Evolutionary conservation across 2,329 filamentous ascomycete species (phyloP), one percentile per base, ranked within the genome.

Genomic region (Aureobasidium musti): DNA sequence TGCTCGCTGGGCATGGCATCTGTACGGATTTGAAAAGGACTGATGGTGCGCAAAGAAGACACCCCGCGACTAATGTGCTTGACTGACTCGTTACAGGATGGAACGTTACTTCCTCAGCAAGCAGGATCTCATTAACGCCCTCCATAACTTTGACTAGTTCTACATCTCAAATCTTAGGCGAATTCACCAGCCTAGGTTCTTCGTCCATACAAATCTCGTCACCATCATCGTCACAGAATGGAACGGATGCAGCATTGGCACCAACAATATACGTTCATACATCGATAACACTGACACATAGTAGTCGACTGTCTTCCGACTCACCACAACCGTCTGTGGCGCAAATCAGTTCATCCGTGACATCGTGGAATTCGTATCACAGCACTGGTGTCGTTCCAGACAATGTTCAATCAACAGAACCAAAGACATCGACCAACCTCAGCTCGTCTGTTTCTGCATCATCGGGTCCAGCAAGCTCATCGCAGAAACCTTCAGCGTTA

Each of bases 361-460:
- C 45, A 10, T 52, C 33, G 17, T 30, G 45, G 23, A 11, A 21
- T 10, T 10, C 11, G 26, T 33, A 7, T 14, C 30, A 50, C 33
- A 63, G 59, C 23, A 63, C 59, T n/a, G 59, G 59, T 35, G 30
- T 19, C 11, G 37, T 49, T n/a, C 35, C 57, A 35, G 57, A 23
- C n/a, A 37, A 26, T 17, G n/a, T 37, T 21, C 41, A 61, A 19
- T 3, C 43, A 26, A n/a, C n/a, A 14, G 35, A 47, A 1, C 10
- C 28, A 11, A 26, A 47, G 2, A 47, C 43, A 37, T 17, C 28
- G 2, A 49, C 28, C 21, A 30, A n/a, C 19, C 28, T 35, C 3
- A 10, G 8, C 11, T 37, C 41, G 21, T 23, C 43, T 11, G n/a
- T 7, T 2, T 23, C 19, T 5, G 11, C 13, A 37, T 7, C 26